A percentile compares a stretch with the other conserved stretches of the same genome.
These are phyloP conservation scores for Tylopilus sp. DNA, from an alignment of 768 basidiomycete genomes.

Conservation along the genomic window DNA sequence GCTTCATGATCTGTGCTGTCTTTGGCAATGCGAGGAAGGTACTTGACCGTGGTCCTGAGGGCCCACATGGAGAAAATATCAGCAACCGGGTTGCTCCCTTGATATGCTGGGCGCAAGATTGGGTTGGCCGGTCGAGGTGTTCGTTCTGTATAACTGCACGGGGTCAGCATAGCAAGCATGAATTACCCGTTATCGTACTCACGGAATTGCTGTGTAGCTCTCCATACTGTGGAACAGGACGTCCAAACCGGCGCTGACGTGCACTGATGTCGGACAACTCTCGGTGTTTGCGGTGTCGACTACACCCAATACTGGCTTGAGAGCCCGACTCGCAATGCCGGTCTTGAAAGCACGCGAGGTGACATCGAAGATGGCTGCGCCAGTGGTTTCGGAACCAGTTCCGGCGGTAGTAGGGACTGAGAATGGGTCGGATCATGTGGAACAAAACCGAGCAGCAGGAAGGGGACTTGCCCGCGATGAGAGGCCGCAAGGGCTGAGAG, in stretches of 20 bases:
- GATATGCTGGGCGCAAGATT: constrained; percentile 86
- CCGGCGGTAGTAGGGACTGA: constrained; percentile 75
- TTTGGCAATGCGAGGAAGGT: constrained; percentile 83
- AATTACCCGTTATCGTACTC: constrained; percentile 24
- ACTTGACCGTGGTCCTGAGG: constrained; percentile 80
- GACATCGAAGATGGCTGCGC: constrained; percentile 91
- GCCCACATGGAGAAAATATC: constrained; percentile 98
- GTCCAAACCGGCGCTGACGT: constrained; percentile 93
- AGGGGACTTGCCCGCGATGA: constrained; percentile 65
- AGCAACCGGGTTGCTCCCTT: constrained; percentile 90
- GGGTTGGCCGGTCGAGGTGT: constrained; percentile 89
- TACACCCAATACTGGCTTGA: constrained; percentile 87
- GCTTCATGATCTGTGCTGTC: constrained; percentile 79
- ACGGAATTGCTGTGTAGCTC: constrained; percentile 93
- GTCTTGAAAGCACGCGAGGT: constrained; percentile 94
- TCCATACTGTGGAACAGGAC: constrained; percentile 96
- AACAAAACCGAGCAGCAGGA: neutral
- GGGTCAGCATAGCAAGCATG: constrained; percentile 3
- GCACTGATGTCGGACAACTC: constrained; percentile 85
- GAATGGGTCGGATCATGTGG: neutral
- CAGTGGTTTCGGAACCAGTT: constrained; percentile 93
- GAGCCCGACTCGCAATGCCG: constrained; percentile 87
- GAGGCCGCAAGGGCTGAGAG: constrained; percentile 64
- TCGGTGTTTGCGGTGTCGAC: constrained; percentile 90
- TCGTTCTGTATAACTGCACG: constrained; percentile 78